Conservation (phyloP, 1,139 yeast genomes). For the Hemisphaericaspora lyxosophila region DNA sequence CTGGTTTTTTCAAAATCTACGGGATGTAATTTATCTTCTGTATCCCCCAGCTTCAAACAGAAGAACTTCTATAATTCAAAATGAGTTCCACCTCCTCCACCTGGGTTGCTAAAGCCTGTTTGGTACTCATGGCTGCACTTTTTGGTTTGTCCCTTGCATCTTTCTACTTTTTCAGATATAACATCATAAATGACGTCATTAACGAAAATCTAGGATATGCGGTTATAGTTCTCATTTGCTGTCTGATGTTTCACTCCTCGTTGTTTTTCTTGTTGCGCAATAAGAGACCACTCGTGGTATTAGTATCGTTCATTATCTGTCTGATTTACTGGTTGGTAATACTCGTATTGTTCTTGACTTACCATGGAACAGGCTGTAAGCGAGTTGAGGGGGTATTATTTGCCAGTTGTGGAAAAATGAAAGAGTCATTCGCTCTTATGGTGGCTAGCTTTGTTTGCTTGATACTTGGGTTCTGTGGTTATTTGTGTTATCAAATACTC, state of each 20-base stretch:
- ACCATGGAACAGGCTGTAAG: slow-evolving; percentile 1
- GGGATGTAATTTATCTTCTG: too few species aligned
- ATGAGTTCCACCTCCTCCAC: too few species aligned
- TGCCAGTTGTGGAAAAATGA: neutral
- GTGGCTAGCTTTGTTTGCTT: neutral
- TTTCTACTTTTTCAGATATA: too few species aligned
- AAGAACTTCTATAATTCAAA: too few species aligned
- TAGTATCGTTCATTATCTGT: neutral
- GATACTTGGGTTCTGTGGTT: neutral
- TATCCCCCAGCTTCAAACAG: too few species aligned
- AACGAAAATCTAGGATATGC: too few species aligned
- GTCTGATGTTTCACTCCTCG: neutral
- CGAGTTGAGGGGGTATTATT: neutral
- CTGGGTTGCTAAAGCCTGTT: too few species aligned
- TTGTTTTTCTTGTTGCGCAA: too few species aligned
- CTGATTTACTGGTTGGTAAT: neutral
- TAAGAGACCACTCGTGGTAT: neutral
- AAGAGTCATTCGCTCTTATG: neutral
- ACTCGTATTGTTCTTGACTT: neutral
- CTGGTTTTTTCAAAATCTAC: too few species aligned
- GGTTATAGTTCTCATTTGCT: neutral
- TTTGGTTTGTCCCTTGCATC: too few species aligned
- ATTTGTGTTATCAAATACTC: neutral
- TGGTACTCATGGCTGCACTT: too few species aligned
- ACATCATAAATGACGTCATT: too few species aligned